Conservation (phyloP, 768 basidiomycete genomes). For the Boletus rex-veris region DNA sequence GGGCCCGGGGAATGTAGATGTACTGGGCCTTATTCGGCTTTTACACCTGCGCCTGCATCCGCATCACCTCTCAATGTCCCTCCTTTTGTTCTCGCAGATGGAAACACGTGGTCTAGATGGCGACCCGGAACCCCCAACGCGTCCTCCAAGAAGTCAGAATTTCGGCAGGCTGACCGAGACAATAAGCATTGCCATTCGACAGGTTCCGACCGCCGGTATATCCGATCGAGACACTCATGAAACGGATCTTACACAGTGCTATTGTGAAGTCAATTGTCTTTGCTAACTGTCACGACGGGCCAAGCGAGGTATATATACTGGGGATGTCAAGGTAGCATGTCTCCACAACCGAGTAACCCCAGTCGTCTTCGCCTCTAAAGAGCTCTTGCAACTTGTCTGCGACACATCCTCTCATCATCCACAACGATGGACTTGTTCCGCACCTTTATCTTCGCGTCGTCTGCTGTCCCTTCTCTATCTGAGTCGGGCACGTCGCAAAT, state of each 20-base stretch:
- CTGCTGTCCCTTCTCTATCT: neutral
- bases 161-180: slow-evolving; percentile 7
- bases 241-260: neutral
- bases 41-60: neutral
- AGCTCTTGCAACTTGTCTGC: slow-evolving; percentile 1
- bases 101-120: slow-evolving; percentile 1
- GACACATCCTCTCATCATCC: slow-evolving; percentile 3
- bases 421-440: slow-evolving; percentile 20
- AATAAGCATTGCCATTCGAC: slow-evolving; percentile 12
- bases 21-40: neutral
- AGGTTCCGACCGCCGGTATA: slow-evolving; percentile 4
- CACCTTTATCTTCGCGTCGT: neutral
- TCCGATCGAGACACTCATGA: slow-evolving; percentile 1
- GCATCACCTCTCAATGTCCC: neutral
- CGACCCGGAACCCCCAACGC: neutral
- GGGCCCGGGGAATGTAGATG: neutral
- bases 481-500: slow-evolving; percentile 3
- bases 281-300: neutral
- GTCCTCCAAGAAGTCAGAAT: neutral
- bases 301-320: slow-evolving; percentile 13
- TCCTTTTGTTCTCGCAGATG: slow-evolving; percentile 23
- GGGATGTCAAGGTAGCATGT: neutral
- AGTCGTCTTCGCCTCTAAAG: slow-evolving; percentile 6
- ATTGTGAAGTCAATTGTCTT: slow-evolving; percentile 18
- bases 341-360: neutral